Percentiles rank a stretch among this genome's conserved stretches.
These are phyloP conservation scores for Plasmodium sp. DNA, from an alignment of 169 alveolate species.

Conservation along the genomic window DNA sequence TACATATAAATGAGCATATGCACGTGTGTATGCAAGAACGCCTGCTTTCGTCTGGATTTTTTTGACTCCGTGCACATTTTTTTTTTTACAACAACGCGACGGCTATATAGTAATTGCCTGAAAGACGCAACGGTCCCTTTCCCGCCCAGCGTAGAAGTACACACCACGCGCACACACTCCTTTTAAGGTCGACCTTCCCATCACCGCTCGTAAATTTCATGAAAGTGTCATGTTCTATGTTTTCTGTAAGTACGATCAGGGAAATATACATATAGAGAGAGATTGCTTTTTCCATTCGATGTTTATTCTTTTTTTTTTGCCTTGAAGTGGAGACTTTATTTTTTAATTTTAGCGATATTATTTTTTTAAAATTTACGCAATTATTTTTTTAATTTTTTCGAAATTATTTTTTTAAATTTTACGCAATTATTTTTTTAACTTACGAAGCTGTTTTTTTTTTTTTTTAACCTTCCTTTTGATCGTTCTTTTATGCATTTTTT, in stretches of 20 bases:
- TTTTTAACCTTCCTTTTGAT: not conserved
- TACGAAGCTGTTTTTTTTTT: not conserved
- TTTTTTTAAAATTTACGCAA: not conserved
- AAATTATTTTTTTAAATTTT: too few relatives aligned
- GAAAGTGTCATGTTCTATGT: not conserved
- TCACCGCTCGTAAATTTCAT: not conserved
- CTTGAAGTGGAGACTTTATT: not conserved
- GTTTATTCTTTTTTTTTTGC: not conserved
- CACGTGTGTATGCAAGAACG: not conserved
- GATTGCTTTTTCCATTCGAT: not conserved
- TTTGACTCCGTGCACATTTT: not conserved
- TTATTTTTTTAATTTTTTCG: not conserved
- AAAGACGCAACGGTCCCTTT: not conserved
- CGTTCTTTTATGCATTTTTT: not conserved
- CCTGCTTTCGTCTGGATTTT: not conserved
- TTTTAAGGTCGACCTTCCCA: not conserved
- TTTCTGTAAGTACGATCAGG: not conserved
- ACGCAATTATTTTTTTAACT: not conserved
- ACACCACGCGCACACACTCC: not conserved
- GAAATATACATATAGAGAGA: not conserved
- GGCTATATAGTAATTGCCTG: not conserved
- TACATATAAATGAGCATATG: not conserved
- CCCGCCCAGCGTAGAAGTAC: not conserved
- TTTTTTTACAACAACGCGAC: not conserved
- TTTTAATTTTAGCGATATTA: not conserved